Conservation (phyloP, 2,329 filamentous ascomycete species). For the Lachnellula willkommii region DNA sequence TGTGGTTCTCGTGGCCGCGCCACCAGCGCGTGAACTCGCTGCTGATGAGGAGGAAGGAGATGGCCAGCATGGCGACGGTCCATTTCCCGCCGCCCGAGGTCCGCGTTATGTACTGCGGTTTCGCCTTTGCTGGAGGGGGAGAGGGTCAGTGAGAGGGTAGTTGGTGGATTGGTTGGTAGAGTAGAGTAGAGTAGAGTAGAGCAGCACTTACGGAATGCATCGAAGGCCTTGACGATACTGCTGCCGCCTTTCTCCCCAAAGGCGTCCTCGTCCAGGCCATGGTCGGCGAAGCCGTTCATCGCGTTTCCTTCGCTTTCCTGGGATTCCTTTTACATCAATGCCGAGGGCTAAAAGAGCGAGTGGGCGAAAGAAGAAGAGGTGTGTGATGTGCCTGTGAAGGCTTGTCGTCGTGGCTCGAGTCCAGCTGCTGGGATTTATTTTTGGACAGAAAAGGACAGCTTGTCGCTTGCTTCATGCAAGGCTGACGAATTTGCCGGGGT, state of each 20-base stretch:
- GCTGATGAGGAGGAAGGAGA: slow-evolving; percentile 71
- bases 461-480: slow-evolving; percentile 10
- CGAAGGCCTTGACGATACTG: slow-evolving; percentile 76
- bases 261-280: slow-evolving; percentile 67
- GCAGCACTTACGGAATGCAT: slow-evolving; percentile 79
- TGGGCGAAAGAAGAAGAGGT: background rate
- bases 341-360: slow-evolving; percentile 1
- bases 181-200: background rate
- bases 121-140: slow-evolving; percentile 73
- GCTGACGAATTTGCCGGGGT: slow-evolving; percentile 16
- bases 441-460: slow-evolving; percentile 17
- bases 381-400: slow-evolving; percentile 11
- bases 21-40: slow-evolving; percentile 80
- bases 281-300: slow-evolving; percentile 73
- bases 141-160: background rate
- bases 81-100: slow-evolving; percentile 87
- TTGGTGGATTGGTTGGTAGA: background rate
- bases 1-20: slow-evolving; percentile 75
- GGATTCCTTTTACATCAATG: slow-evolving; percentile 4
- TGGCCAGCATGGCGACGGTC: slow-evolving; percentile 74
- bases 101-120: slow-evolving; percentile 82
- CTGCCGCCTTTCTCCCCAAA: slow-evolving; percentile 62
- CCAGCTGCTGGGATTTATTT: slow-evolving; percentile 4
- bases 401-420: slow-evolving; percentile 8
- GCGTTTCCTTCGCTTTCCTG: slow-evolving; percentile 4